Percentiles rank a stretch among this genome's conserved stretches.
These are phyloP conservation scores for Rhizodiscina lignyota DNA, from an alignment of 495 filamentous ascomycete species.

Conservation along the genomic window DNA sequence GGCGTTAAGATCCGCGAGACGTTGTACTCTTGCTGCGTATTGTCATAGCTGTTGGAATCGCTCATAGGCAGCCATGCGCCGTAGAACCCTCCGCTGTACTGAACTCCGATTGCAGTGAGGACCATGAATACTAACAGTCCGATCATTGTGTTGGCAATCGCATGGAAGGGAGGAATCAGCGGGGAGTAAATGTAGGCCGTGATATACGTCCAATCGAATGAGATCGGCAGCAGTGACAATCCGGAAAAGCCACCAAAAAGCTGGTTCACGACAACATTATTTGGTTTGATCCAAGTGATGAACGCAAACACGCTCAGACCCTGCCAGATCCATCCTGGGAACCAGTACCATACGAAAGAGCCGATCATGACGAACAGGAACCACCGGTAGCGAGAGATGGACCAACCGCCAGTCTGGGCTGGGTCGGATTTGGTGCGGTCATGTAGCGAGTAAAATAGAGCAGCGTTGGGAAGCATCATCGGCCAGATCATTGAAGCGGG, in stretches of 20 bases:
- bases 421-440: slow-evolving; percentile 43
- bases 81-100: slow-evolving; percentile 9
- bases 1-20: slow-evolving; percentile 52
- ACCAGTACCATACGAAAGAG: slow-evolving; percentile 47
- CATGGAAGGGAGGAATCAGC: slow-evolving; percentile 52
- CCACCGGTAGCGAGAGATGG: slow-evolving; percentile 47
- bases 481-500: slow-evolving; percentile 69
- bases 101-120: slow-evolving; percentile 11
- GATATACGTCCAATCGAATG: slow-evolving; percentile 57
- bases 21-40: slow-evolving; percentile 60
- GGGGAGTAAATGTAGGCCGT: slow-evolving; percentile 49
- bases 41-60: slow-evolving; percentile 29
- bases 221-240: slow-evolving; percentile 42
- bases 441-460: slow-evolving; percentile 56
- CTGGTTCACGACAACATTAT: slow-evolving; percentile 33
- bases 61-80: slow-evolving; percentile 9
- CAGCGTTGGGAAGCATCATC: slow-evolving; percentile 41
- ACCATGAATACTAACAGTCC: slow-evolving; percentile 24
- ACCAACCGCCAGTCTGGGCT: slow-evolving; percentile 44
- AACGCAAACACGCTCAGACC: slow-evolving; percentile 10
- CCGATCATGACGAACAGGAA: slow-evolving; percentile 43
- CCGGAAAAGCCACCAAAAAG: slow-evolving; percentile 45
- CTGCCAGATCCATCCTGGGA: slow-evolving; percentile 15
- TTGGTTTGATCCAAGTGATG: slow-evolving; percentile 28
- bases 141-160: slow-evolving; percentile 39